phyloP scores from a whole-genome alignment of 2,329 filamentous ascomycete genomes.

The Sclerotinia nivalis region DNA sequence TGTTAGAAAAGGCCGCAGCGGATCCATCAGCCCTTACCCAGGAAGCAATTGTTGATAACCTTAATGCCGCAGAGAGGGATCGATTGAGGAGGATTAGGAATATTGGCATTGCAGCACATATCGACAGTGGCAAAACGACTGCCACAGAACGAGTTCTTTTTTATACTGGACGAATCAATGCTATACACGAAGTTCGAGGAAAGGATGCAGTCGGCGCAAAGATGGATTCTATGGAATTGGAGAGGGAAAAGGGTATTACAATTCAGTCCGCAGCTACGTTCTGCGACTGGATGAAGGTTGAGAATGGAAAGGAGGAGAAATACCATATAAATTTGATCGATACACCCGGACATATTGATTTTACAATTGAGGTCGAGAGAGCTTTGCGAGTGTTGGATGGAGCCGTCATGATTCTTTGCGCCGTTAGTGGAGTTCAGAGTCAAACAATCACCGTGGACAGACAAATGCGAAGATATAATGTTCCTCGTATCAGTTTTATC shows the following conservation, averaged over 20 bases:
- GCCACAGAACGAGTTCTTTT: slow-evolving; percentile 95
- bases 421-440: slow-evolving; percentile 93
- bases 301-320: slow-evolving; percentile 79
- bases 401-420: slow-evolving; percentile 97
- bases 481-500: slow-evolving; percentile 92
- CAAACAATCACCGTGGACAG: slow-evolving; percentile 98
- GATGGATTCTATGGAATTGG: slow-evolving; percentile 99
- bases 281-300: slow-evolving; percentile 91
- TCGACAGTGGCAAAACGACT: slow-evolving; percentile 98
- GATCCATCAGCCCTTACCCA: slow-evolving; percentile 36
- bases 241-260: slow-evolving; percentile 97
- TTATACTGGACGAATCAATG: slow-evolving; percentile 95
- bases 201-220: slow-evolving; percentile 95
- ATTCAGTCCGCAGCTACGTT: slow-evolving; percentile 98
- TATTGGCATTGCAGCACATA: slow-evolving; percentile 98
- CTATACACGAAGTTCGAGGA: slow-evolving; percentile 94
- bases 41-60: slow-evolving; percentile 36
- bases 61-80: slow-evolving; percentile 67
- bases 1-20: slow-evolving; percentile 39
- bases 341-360: slow-evolving; percentile 97
- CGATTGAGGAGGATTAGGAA: slow-evolving; percentile 84
- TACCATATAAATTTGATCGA: slow-evolving; percentile 99
- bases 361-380: slow-evolving; percentile 97
- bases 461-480: slow-evolving; percentile 98
- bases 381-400: slow-evolving; percentile 93